phyloP scores from a whole-genome alignment of 768 basidiomycete genomes.

The Paxillus involutus region DNA sequence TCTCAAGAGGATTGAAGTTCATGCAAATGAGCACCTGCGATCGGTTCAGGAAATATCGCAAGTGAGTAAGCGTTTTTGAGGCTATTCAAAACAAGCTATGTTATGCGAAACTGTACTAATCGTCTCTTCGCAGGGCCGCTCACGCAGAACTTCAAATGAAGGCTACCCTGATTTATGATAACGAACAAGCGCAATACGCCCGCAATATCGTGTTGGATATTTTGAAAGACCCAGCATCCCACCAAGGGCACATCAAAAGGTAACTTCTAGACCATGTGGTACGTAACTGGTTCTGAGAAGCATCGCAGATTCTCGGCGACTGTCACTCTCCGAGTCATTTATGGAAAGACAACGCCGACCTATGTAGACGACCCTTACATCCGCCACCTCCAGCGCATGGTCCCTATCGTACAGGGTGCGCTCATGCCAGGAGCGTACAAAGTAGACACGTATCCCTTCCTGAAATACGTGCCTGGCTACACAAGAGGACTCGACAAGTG shows the following conservation, averaged over 20 bases:
- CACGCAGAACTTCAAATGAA: constrained; percentile 52
- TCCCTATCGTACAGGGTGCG: constrained; percentile 9
- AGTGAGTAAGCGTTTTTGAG: constrained; percentile 26
- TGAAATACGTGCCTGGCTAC: constrained; percentile 31
- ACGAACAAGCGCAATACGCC: constrained; percentile 37
- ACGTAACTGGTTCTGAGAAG: too few species aligned
- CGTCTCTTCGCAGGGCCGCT: constrained; percentile 36
- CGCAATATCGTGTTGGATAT: constrained; percentile 10
- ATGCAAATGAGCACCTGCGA: constrained; percentile 50
- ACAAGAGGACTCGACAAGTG: constrained; percentile 43
- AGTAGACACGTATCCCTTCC: constrained; percentile 48
- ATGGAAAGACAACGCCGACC: constrained; percentile 51
- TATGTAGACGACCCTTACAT: constrained; percentile 18
- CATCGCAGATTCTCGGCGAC: constrained; percentile 4
- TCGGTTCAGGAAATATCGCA: constrained; percentile 53
- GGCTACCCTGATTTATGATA: constrained; percentile 41
- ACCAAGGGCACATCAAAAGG: constrained; percentile 10
- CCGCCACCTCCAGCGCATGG: background rate
- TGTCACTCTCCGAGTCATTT: constrained; percentile 40
- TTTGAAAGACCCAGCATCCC: background rate
- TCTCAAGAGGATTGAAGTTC: constrained; percentile 54
- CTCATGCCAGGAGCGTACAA: constrained; percentile 50
- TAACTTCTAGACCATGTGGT: constrained; percentile 26
- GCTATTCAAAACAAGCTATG: background rate
- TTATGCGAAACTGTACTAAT: background rate